Conservation (phyloP, 176 grass and related monocot genomes). For the Microstegium vimineum region DNA sequence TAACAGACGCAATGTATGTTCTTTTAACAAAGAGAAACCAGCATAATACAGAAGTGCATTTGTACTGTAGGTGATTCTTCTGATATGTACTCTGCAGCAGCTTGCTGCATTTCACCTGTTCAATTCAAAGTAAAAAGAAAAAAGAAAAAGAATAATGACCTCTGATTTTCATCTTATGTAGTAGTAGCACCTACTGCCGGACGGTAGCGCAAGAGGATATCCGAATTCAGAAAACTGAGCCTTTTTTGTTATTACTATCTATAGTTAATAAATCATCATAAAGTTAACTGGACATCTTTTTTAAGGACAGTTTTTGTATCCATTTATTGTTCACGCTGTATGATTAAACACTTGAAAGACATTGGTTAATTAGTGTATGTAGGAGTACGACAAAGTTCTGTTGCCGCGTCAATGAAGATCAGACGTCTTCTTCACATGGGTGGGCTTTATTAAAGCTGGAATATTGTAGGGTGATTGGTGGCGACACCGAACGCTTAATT, state of each 20-base stretch:
- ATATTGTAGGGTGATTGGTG: background rate
- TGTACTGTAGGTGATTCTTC: background rate
- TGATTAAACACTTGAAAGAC: slow-evolving; percentile 11
- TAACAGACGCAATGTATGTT: background rate
- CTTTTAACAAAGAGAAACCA: background rate
- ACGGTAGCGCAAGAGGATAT: background rate
- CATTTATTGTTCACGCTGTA: background rate
- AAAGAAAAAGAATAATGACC: background rate
- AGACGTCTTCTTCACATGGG: slow-evolving; percentile 15
- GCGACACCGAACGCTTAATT: background rate
- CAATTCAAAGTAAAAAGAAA: background rate
- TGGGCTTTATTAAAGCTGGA: slow-evolving; percentile 14
- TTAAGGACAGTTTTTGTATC: background rate
- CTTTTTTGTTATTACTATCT: background rate
- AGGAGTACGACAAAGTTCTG: background rate
- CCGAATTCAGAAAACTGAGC: background rate
- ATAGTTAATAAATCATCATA: no score
- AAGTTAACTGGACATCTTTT: background rate
- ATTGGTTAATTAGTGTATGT: slow-evolving; percentile 1
- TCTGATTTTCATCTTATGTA: background rate
- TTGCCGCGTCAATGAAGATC: slow-evolving; percentile 6
- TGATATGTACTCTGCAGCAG: background rate
- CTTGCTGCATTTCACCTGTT: background rate
- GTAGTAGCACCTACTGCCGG: background rate
- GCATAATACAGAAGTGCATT: background rate